phyloP scores from a whole-genome alignment of 306 rosid genomes.

The Fagus sylvatica region DNA sequence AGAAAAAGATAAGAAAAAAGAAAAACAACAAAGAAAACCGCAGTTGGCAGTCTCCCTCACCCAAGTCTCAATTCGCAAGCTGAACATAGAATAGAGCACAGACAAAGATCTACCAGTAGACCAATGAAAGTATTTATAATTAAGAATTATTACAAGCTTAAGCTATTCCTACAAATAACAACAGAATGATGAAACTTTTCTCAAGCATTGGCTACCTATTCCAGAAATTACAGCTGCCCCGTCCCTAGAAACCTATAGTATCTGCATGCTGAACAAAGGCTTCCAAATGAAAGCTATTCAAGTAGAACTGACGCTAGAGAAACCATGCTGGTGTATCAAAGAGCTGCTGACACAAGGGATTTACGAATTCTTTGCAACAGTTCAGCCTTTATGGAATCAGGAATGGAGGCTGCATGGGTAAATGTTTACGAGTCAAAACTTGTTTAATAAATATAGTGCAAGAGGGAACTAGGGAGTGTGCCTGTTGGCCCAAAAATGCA shows the following conservation, averaged over 20 bases:
- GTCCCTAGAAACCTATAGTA: background rate
- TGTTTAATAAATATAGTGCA: background rate
- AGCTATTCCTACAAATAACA: background rate
- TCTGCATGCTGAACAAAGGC: background rate
- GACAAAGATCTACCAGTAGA: background rate
- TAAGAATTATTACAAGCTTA: background rate
- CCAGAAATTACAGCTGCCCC: background rate
- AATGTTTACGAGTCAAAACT: slow-evolving; percentile 5
- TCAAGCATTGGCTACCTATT: background rate
- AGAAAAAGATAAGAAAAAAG: too few species aligned
- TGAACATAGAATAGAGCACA: background rate
- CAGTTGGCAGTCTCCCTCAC: too few species aligned
- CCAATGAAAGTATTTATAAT: background rate
- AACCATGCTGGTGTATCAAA: slow-evolving; percentile 29
- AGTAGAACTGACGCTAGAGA: background rate
- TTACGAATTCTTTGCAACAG: slow-evolving; percentile 75
- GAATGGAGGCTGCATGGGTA: slow-evolving; percentile 67
- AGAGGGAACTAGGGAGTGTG: background rate
- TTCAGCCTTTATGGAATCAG: slow-evolving; percentile 85
- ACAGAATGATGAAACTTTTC: background rate
- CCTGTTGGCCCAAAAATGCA: background rate
- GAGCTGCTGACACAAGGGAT: slow-evolving; percentile 66
- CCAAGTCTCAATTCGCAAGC: background rate
- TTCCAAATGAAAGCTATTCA: background rate
- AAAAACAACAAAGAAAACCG: too few species aligned